These are phyloP conservation scores for Cinchona pubescens DNA, from an alignment of 257 asterid species.

Conservation along the genomic window DNA sequence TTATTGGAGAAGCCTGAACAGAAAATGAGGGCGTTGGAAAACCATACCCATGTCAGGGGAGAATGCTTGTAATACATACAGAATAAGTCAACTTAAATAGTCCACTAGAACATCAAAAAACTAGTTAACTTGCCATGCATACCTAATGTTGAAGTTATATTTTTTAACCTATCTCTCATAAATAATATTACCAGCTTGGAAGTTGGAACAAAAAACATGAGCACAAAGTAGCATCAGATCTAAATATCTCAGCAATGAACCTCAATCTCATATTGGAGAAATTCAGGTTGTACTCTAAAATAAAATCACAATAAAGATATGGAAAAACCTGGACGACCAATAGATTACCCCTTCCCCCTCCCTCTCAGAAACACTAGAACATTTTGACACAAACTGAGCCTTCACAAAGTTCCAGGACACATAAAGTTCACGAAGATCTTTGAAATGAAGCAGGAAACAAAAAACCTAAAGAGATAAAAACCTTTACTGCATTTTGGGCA, in stretches of 20 bases:
- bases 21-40: background rate
- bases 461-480: conserved; percentile 11
- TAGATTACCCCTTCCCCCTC: too few species aligned
- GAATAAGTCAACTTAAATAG: background rate
- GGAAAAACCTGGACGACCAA: too few species aligned
- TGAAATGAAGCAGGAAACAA: background rate
- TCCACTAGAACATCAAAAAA: background rate
- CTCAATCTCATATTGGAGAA: background rate
- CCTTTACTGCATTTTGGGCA: conserved; percentile 77
- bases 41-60: background rate
- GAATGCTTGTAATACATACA: background rate
- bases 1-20: conserved; percentile 72
- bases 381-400: too few species aligned
- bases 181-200: background rate
- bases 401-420: too few species aligned
- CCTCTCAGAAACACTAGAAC: too few species aligned
- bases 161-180: background rate
- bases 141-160: background rate
- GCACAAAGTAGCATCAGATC: background rate
- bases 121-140: background rate
- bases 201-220: background rate
- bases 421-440: too few species aligned
- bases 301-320: background rate
- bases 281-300: background rate
- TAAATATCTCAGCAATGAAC: background rate